Evolutionary conservation across 352 stramenopile species (phyloP).

Genomic region (Phytophthora crassamura): DNA sequence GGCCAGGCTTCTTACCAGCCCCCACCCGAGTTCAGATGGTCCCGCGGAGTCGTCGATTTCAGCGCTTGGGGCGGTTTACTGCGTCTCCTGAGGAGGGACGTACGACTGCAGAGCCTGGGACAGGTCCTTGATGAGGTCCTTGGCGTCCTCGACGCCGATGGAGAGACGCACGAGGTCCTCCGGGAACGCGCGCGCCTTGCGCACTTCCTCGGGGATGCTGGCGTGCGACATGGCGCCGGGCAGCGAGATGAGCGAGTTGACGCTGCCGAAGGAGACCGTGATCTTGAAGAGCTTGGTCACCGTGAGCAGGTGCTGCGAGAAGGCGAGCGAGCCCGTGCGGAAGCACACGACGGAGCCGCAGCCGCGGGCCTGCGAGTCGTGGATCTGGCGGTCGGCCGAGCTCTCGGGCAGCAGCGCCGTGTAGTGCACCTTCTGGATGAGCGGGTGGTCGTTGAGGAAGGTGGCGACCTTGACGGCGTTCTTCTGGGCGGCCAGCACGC

Average conservation of each 20-base stretch:
- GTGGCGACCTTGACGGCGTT: constrained; percentile 92
- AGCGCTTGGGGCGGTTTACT: constrained; percentile 15
- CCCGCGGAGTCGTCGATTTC: constrained; percentile 16
- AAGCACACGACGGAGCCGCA: constrained; percentile 93
- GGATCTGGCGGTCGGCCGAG: constrained; percentile 77
- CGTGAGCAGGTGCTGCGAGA: constrained; percentile 91
- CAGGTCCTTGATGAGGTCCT: constrained; percentile 96
- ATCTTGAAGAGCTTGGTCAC: constrained; percentile 96
- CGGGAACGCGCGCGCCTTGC: constrained; percentile 90
- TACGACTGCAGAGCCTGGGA: constrained; percentile 89
- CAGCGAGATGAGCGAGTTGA: constrained; percentile 94
- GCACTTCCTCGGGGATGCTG: constrained; percentile 93
- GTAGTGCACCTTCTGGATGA: constrained; percentile 92
- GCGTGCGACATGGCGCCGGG: constrained; percentile 96
- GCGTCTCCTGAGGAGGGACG: constrained; percentile 41
- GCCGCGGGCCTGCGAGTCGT: constrained; percentile 86
- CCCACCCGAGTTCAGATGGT: constrained; percentile 43
- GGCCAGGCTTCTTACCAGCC: constrained; percentile 35
- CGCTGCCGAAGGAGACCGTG: constrained; percentile 93
- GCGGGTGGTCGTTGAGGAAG: constrained; percentile 87
- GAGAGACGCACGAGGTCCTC: constrained; percentile 95
- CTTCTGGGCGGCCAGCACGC: constrained; percentile 81
- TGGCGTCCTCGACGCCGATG: constrained; percentile 94
- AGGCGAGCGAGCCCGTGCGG: constrained; percentile 82
- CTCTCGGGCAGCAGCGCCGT: constrained; percentile 81